Base-by-base conservation (phyloP, 805 yeast genomes). In the Spathaspora boniae region DNA sequence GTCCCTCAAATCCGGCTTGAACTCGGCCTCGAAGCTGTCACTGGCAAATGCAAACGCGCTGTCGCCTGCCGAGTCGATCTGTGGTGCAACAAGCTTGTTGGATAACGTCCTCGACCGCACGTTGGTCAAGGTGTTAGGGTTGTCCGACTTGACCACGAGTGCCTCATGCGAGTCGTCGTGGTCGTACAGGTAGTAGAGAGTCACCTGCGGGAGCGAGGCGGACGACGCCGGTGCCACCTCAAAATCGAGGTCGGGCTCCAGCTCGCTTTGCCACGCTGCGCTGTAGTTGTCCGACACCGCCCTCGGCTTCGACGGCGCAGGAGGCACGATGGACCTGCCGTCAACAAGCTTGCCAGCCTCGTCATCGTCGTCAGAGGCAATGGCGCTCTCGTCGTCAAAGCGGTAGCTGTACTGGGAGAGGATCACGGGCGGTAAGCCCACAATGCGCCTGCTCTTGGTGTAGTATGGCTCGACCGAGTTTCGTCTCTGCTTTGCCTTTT, bases 381-480 rank as follows among this genome's bases (percentile, higher is more conserved):
- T 31, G 6, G 44, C 50, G 38, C 37, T 14, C 25, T 29, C 38
- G 16, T 28, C 33, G n/a, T 27, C 32, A 33, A 34, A 19, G 7
- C 16, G 16, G 26, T 31, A 6, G 11, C 5, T 16, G 12, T 26
- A 38, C 16, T 29, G 33, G 18, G 20, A 21, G 16, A 34, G 21
- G 3, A 36, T 27, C 8, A 18, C 26, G 6, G 43, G 43, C 3
- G 40, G 40, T 9, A 32, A 27, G 6, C 31, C 31, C 11, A 17
- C 24, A 6, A 35, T 26, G 26, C 29, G 16, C 20, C 7, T 9
- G 4, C 33, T 15, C 26, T 37, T 43, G 9, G 20, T 37, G 27
- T 43, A 48, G 30, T 48, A 48, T 3, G 53, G 53, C 15, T 48
- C 53, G n/a, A 47, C 28, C 6, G 49, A 43, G 18, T 29, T 38